Base-by-base conservation (phyloP, 208 protist species). In the Wallacemonas rigidus region DNA sequence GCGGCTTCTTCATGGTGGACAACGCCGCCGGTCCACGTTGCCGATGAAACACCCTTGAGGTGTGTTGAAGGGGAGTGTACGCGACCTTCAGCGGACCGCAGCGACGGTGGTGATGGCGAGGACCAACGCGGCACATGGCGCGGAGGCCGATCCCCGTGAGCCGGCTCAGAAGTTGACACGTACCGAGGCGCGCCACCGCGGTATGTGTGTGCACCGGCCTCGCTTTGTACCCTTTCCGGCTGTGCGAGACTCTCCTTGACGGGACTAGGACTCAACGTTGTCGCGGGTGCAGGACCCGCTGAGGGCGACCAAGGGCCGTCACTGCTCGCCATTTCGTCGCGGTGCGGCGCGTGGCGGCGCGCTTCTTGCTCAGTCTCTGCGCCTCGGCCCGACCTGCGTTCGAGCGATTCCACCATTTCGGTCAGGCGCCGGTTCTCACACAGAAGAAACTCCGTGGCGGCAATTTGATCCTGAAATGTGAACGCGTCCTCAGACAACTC, bases 401-500 rank as follows among this genome's bases (percentile, higher is more conserved):
- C 26, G 26, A 26, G 26, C 26, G 26, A 26, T 26, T 50, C 8
- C 6, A 50, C 45, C 45, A 14, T 8, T 35, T 44, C 1, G 2
- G 36, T 73, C 67, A 94, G 64, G 36, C 44, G 56, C 36, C 74
- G 72, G 63, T 94, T 94, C 35, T 91, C 82, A 7, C 73, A 36
- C n/a, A 86, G 51, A 1, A 95, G 69, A 26, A 48, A 67, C 69
- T 87, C 60, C 73, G 91, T 85, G 1, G 81, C 81, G 8, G 70
- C 17, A 17, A 94, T 91, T 60, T 97, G 88, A 35, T 77, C 74
- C 8, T 82, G 72, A 70, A 97, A 97, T n/a, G 90, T 83, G n/a
- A 38, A 41, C 48, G 88, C 85, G 48, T 97, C 92, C 47, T 83
- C 88, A 43, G 76, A 74, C 36, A 97, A 69, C 74, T 95, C 92